Evolutionary conservation across 2,329 filamentous ascomycete species (phyloP).

Genomic region (Diaporthe citrichinensis): DNA sequence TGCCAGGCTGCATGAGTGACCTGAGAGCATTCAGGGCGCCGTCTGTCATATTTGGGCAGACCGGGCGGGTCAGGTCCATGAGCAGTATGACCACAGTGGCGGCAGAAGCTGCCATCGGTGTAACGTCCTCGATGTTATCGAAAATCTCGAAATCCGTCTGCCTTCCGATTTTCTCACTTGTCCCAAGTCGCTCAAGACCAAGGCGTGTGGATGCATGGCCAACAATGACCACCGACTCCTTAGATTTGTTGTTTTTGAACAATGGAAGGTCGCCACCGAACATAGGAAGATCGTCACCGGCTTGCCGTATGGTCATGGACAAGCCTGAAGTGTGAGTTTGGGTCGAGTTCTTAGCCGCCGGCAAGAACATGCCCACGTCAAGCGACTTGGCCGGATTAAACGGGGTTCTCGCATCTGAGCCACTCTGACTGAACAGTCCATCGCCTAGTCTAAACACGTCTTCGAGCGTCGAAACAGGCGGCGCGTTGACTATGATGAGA

Average conservation of each 20-base stretch:
- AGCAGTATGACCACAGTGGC: slow-evolving; percentile 54
- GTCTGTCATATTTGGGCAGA: slow-evolving; percentile 54
- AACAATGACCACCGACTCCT: slow-evolving; percentile 4
- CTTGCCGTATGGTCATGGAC: slow-evolving; percentile 56
- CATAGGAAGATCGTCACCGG: slow-evolving; percentile 20
- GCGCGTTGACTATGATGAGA: slow-evolving; percentile 49
- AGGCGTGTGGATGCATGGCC: not conserved
- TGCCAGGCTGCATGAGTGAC: slow-evolving; percentile 47
- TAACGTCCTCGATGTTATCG: slow-evolving; percentile 48
- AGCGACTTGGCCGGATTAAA: slow-evolving; percentile 53
- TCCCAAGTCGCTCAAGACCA: not conserved
- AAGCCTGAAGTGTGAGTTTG: slow-evolving; percentile 52
- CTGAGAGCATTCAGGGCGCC: slow-evolving; percentile 47
- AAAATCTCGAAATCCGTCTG: slow-evolving; percentile 38
- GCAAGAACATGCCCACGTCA: slow-evolving; percentile 51
- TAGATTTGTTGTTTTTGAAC: rapidly evolving
- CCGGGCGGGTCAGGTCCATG: slow-evolving; percentile 52
- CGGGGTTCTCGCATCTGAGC: slow-evolving; percentile 43
- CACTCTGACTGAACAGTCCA: not conserved
- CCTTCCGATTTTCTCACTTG: too few species aligned
- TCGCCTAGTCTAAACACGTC: slow-evolving; percentile 42
- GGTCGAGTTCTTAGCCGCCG: slow-evolving; percentile 49
- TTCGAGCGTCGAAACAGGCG: slow-evolving; percentile 41
- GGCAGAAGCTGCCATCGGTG: slow-evolving; percentile 41
- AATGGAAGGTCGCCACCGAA: too few species aligned